Evolutionary conservation across 805 yeast genomes (phyloP).

Genomic region (Suhomyces prunicola): DNA sequence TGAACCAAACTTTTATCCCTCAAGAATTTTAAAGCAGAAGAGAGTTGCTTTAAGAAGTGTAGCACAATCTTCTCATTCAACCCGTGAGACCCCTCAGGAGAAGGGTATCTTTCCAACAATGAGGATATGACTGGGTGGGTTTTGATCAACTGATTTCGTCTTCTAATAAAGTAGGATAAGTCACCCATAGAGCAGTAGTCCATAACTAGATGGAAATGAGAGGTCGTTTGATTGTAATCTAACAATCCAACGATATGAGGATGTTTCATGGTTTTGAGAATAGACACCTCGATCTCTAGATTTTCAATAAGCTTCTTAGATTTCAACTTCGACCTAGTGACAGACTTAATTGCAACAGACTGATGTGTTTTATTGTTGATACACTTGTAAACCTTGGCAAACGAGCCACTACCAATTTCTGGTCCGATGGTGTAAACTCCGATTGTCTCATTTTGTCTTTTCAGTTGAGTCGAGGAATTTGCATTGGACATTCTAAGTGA

Average conservation of each 20-base stretch:
- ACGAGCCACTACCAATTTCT: conserved; percentile 93
- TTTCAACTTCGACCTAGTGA: conserved; percentile 73
- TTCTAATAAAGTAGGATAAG: conserved; percentile 79
- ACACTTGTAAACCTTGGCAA: conserved; percentile 94
- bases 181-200: conserved; percentile 97
- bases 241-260: conserved; percentile 88
- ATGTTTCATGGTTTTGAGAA: conserved; percentile 81
- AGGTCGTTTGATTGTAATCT: conserved; percentile 75
- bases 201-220: conserved; percentile 87
- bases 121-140: conserved; percentile 78
- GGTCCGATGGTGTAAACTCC: conserved; percentile 62
- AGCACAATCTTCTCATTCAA: conserved; percentile 73
- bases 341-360: conserved; percentile 87
- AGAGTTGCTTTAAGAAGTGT: conserved; percentile 83
- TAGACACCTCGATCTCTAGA: conserved; percentile 87
- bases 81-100: conserved; percentile 75
- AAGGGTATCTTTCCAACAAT: conserved; percentile 77
- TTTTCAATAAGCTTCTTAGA: conserved; percentile 87
- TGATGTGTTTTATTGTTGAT: conserved; percentile 47
- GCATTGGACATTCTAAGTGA: not conserved
- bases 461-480: not conserved
- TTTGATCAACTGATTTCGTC: conserved; percentile 64
- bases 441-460: conserved; percentile 16
- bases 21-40: conserved; percentile 79
- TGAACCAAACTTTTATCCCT: conserved; percentile 85